These are phyloP conservation scores for Dichotomopilus funicola DNA, from an alignment of 2,329 filamentous ascomycete genomes.

Conservation along the genomic window DNA sequence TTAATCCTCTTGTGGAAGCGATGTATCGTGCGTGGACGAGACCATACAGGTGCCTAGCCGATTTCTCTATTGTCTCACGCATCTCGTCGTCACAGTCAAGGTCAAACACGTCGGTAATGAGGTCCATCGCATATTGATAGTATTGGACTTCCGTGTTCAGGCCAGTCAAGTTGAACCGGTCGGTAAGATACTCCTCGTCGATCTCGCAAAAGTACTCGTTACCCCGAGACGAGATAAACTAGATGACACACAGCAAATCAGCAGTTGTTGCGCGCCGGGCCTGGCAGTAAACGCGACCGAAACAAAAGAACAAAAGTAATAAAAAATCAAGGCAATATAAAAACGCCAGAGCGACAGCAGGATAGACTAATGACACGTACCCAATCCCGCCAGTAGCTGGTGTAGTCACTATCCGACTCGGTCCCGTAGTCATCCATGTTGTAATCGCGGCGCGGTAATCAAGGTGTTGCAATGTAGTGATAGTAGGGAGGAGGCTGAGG, in stretches of 20 bases:
- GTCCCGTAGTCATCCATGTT: slow-evolving; percentile 95
- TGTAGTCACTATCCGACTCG: slow-evolving; percentile 98
- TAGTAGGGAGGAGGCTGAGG: background rate
- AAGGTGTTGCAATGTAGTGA: background rate
- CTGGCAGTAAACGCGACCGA: background rate
- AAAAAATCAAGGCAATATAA: too few species aligned
- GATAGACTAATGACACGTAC: slow-evolving; percentile 49
- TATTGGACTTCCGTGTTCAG: slow-evolving; percentile 97
- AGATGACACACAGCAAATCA: slow-evolving; percentile 18
- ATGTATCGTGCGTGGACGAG: slow-evolving; percentile 95
- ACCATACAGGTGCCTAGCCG: slow-evolving; percentile 89
- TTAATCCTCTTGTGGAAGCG: slow-evolving; percentile 85
- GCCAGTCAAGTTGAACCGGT: slow-evolving; percentile 95
- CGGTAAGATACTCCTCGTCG: slow-evolving; percentile 96
- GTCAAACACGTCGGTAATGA: slow-evolving; percentile 97
- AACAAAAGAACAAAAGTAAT: background rate
- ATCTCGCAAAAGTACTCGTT: slow-evolving; percentile 99
- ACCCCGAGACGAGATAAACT: slow-evolving; percentile 97
- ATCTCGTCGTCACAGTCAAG: slow-evolving; percentile 98
- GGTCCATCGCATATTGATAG: slow-evolving; percentile 96
- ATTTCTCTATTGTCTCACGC: slow-evolving; percentile 96
- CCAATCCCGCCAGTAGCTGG: slow-evolving; percentile 99
- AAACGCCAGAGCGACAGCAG: too few species aligned
- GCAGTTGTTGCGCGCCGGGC: background rate
- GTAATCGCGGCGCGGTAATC: slow-evolving; percentile 22